phyloP scores from a whole-genome alignment of 169 alveolate genomes.

The Babesia bovis region DNA sequence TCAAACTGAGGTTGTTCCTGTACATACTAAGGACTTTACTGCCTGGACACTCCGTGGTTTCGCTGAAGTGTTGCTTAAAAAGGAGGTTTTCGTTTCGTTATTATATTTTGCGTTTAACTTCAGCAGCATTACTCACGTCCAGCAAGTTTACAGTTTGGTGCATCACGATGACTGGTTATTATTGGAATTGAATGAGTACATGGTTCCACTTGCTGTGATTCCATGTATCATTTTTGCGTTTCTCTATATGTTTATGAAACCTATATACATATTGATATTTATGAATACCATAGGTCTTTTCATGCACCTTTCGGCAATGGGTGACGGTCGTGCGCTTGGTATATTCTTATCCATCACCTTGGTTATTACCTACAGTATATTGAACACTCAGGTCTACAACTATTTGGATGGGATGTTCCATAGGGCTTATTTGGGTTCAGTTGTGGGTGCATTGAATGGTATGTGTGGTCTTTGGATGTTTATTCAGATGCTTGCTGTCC shows the following conservation, averaged over 20 bases:
- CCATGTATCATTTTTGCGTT: conserved; percentile 45
- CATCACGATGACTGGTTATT: conserved; percentile 11
- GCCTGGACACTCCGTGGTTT: conserved; percentile 49
- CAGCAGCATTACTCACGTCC: conserved; percentile 50
- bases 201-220: conserved; percentile 46
- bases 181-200: conserved; percentile 48
- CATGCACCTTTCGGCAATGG: conserved; percentile 26
- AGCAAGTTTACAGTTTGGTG: conserved; percentile 38
- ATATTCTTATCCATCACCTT: conserved; percentile 19
- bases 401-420: conserved; percentile 45
- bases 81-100: conserved; percentile 31
- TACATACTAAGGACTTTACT: neutral
- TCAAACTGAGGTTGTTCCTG: neutral
- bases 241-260: conserved; percentile 17
- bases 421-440: conserved; percentile 35
- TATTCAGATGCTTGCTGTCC: conserved; percentile 2
- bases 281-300: conserved; percentile 18
- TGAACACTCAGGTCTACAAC: conserved; percentile 59
- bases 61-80: neutral
- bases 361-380: conserved; percentile 32
- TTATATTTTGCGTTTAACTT: conserved; percentile 53
- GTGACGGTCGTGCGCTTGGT: conserved; percentile 22
- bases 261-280: conserved; percentile 31
- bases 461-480: conserved; percentile 59
- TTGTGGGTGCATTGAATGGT: conserved; percentile 62